Conservation (phyloP, 2,329 filamentous ascomycete genomes). For the Coniochaeta sp. region DNA sequence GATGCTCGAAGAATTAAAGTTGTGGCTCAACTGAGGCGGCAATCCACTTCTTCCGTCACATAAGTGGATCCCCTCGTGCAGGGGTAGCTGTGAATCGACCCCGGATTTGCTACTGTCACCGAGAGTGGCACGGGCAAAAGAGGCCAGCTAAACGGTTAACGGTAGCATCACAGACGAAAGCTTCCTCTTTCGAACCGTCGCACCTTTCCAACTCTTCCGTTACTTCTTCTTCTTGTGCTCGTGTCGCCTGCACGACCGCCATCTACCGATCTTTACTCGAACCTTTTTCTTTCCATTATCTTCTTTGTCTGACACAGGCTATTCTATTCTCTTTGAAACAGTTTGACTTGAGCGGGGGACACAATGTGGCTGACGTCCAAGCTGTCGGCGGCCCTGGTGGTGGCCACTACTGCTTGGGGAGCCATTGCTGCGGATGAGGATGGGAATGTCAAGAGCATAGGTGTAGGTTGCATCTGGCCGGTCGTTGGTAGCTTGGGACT, state of each 20-base stretch:
- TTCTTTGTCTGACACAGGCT: conserved; percentile 7
- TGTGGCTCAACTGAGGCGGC: conserved; percentile 5
- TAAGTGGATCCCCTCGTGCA: background rate
- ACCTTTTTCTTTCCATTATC: conserved; percentile 3
- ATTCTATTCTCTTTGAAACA: background rate
- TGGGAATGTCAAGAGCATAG: conserved; percentile 41
- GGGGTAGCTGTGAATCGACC: conserved; percentile 3
- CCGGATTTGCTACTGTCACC: conserved; percentile 6
- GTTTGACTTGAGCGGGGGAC: conserved; percentile 2
- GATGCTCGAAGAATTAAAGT: background rate
- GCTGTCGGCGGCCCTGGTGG: conserved; percentile 37
- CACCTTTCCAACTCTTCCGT: conserved; percentile 5
- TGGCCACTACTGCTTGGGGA: conserved; percentile 43
- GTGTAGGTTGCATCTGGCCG: conserved; percentile 26
- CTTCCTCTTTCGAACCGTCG: too few species aligned
- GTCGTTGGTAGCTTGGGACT: background rate
- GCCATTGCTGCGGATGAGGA: conserved; percentile 41
- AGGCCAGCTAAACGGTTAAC: conserved; percentile 12
- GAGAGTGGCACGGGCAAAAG: conserved; percentile 6
- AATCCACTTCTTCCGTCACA: background rate
- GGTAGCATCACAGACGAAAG: conserved; percentile 2
- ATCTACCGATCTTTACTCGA: background rate
- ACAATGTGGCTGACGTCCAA: conserved; percentile 40
- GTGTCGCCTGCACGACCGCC: background rate
- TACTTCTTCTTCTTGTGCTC: conserved; percentile 2